Percentiles rank a stretch among this genome's conserved stretches.
Conservation (phyloP, 768 basidiomycete genomes). For the Termitomyces sp. region DNA sequence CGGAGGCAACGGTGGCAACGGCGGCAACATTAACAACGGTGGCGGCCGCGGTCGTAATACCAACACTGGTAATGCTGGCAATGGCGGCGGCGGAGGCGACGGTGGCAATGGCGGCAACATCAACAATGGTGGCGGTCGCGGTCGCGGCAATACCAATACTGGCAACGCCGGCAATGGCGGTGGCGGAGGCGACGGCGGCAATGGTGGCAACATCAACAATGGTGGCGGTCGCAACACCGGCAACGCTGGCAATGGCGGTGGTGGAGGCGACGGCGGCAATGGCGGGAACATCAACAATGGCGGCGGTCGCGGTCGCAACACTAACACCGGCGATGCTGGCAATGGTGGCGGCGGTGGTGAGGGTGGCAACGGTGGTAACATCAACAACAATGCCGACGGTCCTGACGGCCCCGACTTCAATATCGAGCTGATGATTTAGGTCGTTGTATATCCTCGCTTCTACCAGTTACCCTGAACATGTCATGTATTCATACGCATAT, state of each 20-base stretch:
- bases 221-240: neutral
- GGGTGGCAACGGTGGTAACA: neutral
- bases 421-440: neutral
- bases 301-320: neutral
- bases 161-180: neutral
- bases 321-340: neutral
- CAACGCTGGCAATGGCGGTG: conserved; percentile 4
- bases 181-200: neutral
- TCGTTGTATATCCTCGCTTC: neutral
- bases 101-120: neutral
- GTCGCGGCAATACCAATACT: neutral
- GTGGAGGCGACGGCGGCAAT: conserved; percentile 2
- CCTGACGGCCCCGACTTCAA: conserved; percentile 1
- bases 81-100: neutral
- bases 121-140: neutral
- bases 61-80: neutral
- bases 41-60: neutral
- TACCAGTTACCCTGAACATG: no score
- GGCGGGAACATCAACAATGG: conserved; percentile 2
- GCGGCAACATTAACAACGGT: conserved; percentile 1
- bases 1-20: neutral
- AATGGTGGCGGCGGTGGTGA: conserved; percentile 1
- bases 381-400: conserved; percentile 1
- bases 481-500: neutral
- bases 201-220: neutral